Conservation (phyloP, 441 rosid genomes). For the Viola pubescens region DNA sequence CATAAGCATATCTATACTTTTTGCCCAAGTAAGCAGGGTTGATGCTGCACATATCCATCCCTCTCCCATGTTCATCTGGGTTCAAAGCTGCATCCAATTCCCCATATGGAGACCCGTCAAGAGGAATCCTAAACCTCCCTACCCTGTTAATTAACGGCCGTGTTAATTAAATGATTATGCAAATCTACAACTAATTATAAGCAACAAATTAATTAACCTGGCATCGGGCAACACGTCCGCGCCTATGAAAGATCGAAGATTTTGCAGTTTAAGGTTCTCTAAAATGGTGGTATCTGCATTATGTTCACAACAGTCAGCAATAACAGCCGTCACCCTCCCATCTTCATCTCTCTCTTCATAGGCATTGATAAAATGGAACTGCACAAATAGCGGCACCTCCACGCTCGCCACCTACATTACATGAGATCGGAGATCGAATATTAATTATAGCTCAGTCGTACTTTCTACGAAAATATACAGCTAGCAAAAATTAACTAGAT, state of each 20-base stretch:
- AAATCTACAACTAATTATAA: background rate
- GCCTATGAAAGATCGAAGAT: slow-evolving; percentile 55
- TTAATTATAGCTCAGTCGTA: background rate
- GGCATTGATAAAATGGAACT: slow-evolving; percentile 93
- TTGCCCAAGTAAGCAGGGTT: slow-evolving; percentile 67
- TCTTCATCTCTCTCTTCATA: slow-evolving; percentile 79
- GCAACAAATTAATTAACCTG: slow-evolving; percentile 28
- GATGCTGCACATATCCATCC: slow-evolving; percentile 95
- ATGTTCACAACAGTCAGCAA: slow-evolving; percentile 94
- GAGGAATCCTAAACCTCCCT: slow-evolving; percentile 79
- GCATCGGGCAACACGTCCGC: slow-evolving; percentile 74
- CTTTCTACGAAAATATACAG: background rate
- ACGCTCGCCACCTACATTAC: slow-evolving; percentile 84
- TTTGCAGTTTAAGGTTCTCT: slow-evolving; percentile 65
- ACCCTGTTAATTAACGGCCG: slow-evolving; percentile 31
- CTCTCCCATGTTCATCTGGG: slow-evolving; percentile 84
- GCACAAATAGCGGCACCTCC: slow-evolving; percentile 78
- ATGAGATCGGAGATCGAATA: background rate
- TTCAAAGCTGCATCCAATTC: slow-evolving; percentile 70
- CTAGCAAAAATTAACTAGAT: background rate
- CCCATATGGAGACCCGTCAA: slow-evolving; percentile 76
- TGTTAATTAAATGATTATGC: background rate
- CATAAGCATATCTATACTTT: slow-evolving; percentile 75
- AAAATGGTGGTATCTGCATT: slow-evolving; percentile 68
- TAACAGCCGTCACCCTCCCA: slow-evolving; percentile 52